phyloP scores from a whole-genome alignment of 176 grass and related monocot species.

The Coix lacrymajobi region DNA sequence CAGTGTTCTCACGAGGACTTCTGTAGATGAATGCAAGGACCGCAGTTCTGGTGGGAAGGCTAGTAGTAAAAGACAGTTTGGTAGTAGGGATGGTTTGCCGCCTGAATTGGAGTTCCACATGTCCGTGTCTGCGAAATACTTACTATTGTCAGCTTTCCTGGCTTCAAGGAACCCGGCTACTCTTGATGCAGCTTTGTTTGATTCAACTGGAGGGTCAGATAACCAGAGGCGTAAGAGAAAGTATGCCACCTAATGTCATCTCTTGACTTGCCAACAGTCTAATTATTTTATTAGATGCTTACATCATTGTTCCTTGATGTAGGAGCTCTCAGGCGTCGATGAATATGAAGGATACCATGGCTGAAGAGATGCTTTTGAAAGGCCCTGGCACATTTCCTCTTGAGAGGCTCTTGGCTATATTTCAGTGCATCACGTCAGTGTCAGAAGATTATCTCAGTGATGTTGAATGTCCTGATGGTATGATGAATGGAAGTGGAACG shows the following conservation, averaged over 20 bases:
- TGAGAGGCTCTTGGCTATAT: slow-evolving; percentile 95
- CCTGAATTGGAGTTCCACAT: slow-evolving; percentile 86
- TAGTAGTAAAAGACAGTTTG: slow-evolving; percentile 38
- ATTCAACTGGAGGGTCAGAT: slow-evolving; percentile 78
- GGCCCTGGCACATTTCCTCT: slow-evolving; percentile 88
- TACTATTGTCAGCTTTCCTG: slow-evolving; percentile 84
- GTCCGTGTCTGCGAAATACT: slow-evolving; percentile 80
- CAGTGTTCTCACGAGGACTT: slow-evolving; percentile 47
- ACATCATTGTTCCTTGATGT: slow-evolving; percentile 14
- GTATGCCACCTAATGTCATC: slow-evolving; percentile 26
- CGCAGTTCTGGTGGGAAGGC: slow-evolving; percentile 31
- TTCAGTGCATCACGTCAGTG: slow-evolving; percentile 90
- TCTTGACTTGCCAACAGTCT: neutral
- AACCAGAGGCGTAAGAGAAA: slow-evolving; percentile 67
- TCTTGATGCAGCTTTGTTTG: slow-evolving; percentile 89
- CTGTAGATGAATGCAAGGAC: slow-evolving; percentile 27
- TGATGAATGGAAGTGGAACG: slow-evolving; percentile 20
- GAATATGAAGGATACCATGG: slow-evolving; percentile 51
- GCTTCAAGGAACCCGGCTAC: slow-evolving; percentile 87
- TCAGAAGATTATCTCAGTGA: slow-evolving; percentile 52
- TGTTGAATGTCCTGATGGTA: slow-evolving; percentile 34
- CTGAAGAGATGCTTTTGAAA: slow-evolving; percentile 85
- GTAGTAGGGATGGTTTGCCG: slow-evolving; percentile 29
- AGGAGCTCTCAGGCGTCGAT: slow-evolving; percentile 70
- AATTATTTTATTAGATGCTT: neutral